phyloP scores from a whole-genome alignment of 768 basidiomycete species.

The Megacollybia marginata region DNA sequence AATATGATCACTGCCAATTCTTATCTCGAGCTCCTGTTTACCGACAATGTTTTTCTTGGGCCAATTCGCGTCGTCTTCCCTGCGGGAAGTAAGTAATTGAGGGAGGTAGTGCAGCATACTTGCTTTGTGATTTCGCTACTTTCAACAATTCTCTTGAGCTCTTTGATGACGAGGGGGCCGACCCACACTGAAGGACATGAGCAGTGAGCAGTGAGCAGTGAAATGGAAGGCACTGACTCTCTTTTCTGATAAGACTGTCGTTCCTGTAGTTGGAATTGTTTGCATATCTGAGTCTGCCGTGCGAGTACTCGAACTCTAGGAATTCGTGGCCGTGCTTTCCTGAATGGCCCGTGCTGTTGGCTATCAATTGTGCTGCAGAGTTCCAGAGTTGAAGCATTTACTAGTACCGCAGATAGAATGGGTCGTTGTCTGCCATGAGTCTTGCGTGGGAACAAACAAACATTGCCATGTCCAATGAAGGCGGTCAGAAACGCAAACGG shows the following conservation, averaged over 20 bases:
- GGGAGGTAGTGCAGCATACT: slow-evolving; percentile 11
- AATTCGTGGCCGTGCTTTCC: slow-evolving; percentile 98
- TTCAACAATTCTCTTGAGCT: slow-evolving; percentile 91
- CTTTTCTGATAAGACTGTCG: slow-evolving; percentile 79
- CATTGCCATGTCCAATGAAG: too few species aligned
- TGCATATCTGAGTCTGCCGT: slow-evolving; percentile 93
- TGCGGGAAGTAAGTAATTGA: slow-evolving; percentile 22
- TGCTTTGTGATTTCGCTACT: slow-evolving; percentile 93
- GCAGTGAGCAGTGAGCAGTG: not conserved
- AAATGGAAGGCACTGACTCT: not conserved
- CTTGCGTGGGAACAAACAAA: too few species aligned
- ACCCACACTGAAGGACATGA: slow-evolving; percentile 70
- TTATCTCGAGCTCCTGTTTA: slow-evolving; percentile 95
- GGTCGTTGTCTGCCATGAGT: slow-evolving; percentile 47
- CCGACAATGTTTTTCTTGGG: slow-evolving; percentile 99
- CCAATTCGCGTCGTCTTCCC: slow-evolving; percentile 98
- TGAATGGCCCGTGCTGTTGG: slow-evolving; percentile 86
- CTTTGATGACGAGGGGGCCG: slow-evolving; percentile 85
- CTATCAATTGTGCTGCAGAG: not conserved
- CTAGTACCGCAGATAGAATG: slow-evolving; percentile 54
- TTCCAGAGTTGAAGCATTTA: not conserved
- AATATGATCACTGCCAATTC: slow-evolving; percentile 91
- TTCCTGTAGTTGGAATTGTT: slow-evolving; percentile 99
- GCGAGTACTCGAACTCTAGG: slow-evolving; percentile 96
- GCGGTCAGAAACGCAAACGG: too few species aligned